These are phyloP conservation scores for Aspergillus sp. DNA, from an alignment of 2,329 filamentous ascomycete species.

Conservation along the genomic window DNA sequence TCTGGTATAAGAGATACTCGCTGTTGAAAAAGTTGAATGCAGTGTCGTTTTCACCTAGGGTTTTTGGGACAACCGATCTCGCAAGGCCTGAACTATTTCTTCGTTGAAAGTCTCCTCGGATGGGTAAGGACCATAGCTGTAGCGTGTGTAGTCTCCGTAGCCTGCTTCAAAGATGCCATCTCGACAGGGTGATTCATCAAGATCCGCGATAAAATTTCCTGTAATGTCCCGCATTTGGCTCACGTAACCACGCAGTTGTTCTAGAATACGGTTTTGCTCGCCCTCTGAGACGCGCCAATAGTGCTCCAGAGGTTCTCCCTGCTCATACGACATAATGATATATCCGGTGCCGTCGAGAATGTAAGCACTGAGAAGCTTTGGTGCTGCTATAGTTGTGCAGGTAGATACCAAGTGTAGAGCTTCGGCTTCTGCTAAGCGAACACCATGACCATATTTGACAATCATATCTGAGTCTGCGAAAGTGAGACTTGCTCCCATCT, in stretches of 20 bases:
- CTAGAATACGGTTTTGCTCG: conserved; percentile 4
- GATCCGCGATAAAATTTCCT: conserved; percentile 7
- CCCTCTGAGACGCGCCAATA: conserved; percentile 8
- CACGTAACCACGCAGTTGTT: conserved; percentile 7
- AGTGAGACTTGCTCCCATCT: conserved; percentile 7
- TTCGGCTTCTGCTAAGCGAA: conserved; percentile 12
- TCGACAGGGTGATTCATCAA: conserved; percentile 8
- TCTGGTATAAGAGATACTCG: conserved; percentile 12
- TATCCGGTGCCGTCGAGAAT: conserved; percentile 9
- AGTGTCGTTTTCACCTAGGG: conserved; percentile 4
- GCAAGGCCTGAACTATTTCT: conserved; percentile 9
- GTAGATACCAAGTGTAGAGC: conserved; percentile 9
- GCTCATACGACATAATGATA: conserved; percentile 10
- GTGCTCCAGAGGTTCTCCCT: conserved; percentile 7
- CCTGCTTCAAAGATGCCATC: conserved; percentile 11
- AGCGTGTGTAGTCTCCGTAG: conserved; percentile 5
- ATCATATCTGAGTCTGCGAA: conserved; percentile 9
- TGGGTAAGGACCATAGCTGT: conserved; percentile 8
- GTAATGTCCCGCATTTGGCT: conserved; percentile 7
- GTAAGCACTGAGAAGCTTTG: conserved; percentile 8
- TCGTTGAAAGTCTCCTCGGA: conserved; percentile 11
- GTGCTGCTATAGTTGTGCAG: conserved; percentile 6
- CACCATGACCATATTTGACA: conserved; percentile 9
- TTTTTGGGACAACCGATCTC: conserved; percentile 6
- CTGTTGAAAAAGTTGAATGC: conserved; percentile 10